A percentile compares a stretch with the other conserved stretches of the same genome.
Conservation (phyloP, 2,329 filamentous ascomycete genomes). For the Fusarium liriodendri region DNA sequence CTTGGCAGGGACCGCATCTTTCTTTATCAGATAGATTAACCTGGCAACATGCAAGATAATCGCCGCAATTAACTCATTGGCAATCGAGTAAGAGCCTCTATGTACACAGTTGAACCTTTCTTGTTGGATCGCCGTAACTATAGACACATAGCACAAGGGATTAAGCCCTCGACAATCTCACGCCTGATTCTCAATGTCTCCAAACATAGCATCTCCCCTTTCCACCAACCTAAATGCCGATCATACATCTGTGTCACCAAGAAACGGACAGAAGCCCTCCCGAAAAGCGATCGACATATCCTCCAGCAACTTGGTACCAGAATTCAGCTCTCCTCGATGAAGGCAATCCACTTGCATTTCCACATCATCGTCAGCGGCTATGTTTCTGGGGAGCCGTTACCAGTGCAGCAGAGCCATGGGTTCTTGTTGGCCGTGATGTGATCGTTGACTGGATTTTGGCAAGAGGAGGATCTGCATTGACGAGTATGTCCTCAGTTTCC, state of each 20-base stretch:
- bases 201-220: background rate
- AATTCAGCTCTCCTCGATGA: background rate
- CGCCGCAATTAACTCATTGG: background rate
- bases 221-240: background rate
- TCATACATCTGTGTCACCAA: background rate
- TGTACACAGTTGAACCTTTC: too few relatives aligned
- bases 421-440: background rate
- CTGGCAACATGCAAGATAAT: background rate
- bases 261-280: background rate
- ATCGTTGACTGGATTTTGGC: background rate
- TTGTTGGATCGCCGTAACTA: background rate
- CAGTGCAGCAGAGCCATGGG: background rate
- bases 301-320: background rate
- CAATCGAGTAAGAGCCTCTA: too few relatives aligned
- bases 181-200: background rate
- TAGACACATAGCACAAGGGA: background rate
- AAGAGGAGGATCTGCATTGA: background rate
- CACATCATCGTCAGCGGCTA: background rate
- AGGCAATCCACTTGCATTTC: background rate
- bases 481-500: background rate
- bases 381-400: background rate
- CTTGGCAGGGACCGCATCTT: background rate
- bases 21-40: background rate
- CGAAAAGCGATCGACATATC: background rate
- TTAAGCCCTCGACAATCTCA: background rate